phyloP scores from a whole-genome alignment of 371 early-diverging fungal genomes.

The Apophysomyces variabilis region DNA sequence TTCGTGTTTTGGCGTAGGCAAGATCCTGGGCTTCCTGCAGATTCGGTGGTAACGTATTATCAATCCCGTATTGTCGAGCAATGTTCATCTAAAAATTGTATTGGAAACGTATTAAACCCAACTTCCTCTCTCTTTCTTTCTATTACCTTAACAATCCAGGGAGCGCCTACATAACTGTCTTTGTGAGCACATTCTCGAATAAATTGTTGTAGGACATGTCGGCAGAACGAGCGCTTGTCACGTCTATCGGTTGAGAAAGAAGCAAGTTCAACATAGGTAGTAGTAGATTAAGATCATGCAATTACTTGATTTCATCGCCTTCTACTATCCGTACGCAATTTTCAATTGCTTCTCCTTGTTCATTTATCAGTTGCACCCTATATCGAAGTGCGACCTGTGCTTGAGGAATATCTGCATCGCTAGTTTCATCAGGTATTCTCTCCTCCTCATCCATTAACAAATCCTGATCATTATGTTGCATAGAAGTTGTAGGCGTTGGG shows the following conservation, averaged over 20 bases:
- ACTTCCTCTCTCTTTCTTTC: background rate
- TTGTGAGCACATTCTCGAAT: conserved; percentile 69
- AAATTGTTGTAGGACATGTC: conserved; percentile 63
- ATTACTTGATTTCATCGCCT: conserved; percentile 26
- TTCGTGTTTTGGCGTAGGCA: conserved; percentile 38
- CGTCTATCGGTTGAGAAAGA: conserved; percentile 32
- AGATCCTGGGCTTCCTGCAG: conserved; percentile 49
- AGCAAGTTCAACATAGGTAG: background rate
- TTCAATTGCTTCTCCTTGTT: conserved; percentile 35
- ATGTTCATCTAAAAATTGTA: conserved; percentile 41
- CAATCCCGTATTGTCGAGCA: conserved; percentile 53
- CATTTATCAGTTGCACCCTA: conserved; percentile 41
- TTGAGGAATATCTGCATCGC: conserved; percentile 7
- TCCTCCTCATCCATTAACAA: conserved; percentile 1
- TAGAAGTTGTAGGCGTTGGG: conserved; percentile 31
- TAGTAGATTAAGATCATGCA: too few species aligned
- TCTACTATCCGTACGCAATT: conserved; percentile 35
- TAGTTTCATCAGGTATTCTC: background rate
- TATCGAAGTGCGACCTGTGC: conserved; percentile 22
- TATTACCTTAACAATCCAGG: conserved; percentile 71
- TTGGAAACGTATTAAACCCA: background rate
- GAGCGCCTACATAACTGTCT: conserved; percentile 68
- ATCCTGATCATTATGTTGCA: conserved; percentile 2
- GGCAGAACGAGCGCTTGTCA: conserved; percentile 59
- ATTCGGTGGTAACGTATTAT: conserved; percentile 49